phyloP scores from a whole-genome alignment of 1,139 yeast genomes.

The Yamadazyma diddensiae region DNA sequence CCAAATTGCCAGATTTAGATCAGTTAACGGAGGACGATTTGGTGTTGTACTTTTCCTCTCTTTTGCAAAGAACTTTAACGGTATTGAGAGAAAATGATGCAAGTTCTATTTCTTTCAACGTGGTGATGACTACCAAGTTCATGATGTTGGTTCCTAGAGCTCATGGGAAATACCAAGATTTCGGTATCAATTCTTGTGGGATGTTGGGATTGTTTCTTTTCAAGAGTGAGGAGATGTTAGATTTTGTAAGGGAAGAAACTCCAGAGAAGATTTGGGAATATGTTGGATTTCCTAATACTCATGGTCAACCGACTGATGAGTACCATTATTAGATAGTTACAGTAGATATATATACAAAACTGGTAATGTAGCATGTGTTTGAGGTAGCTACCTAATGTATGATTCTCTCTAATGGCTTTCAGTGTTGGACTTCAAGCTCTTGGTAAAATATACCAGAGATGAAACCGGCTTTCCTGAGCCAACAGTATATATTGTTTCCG shows the following conservation, averaged over 20 bases:
- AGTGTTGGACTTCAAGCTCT: too few species aligned
- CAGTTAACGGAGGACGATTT: conserved; percentile 51
- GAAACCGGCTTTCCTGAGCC: too few species aligned
- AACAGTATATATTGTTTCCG: too few species aligned
- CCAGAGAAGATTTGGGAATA: conserved; percentile 48
- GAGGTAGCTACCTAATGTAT: too few species aligned
- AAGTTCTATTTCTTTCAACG: conserved; percentile 63
- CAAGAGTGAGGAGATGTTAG: conserved; percentile 55
- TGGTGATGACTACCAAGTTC: conserved; percentile 78
- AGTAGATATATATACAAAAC: conserved; percentile 1
- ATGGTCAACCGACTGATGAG: conserved; percentile 31
- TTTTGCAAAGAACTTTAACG: conserved; percentile 70
- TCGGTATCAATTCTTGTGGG: conserved; percentile 81
- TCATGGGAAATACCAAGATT: conserved; percentile 29
- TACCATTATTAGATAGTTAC: conserved; percentile 42
- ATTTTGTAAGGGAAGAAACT: conserved; percentile 40
- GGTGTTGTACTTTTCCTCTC: conserved; percentile 63
- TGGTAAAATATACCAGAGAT: too few species aligned
- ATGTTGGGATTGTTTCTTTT: conserved; percentile 75
- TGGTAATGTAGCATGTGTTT: not conserved
- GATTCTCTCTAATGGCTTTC: too few species aligned
- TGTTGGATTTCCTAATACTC: conserved; percentile 65
- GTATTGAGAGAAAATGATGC: conserved; percentile 53
- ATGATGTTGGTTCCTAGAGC: conserved; percentile 85
- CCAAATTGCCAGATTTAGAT: conserved; percentile 44